phyloP scores from a whole-genome alignment of 2,329 filamentous ascomycete genomes.

The Neonectria sp. region DNA sequence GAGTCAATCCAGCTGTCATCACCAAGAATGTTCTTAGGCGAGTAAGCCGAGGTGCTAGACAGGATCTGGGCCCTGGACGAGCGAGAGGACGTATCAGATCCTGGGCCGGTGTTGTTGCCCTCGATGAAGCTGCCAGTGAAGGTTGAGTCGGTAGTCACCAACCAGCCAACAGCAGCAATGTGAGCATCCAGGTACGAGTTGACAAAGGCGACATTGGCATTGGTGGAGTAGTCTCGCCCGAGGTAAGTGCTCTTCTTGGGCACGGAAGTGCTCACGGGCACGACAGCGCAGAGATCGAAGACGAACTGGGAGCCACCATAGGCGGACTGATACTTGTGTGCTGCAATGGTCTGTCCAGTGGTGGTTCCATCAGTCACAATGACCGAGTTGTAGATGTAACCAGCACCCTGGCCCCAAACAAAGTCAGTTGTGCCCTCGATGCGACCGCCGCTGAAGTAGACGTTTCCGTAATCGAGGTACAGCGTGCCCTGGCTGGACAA shows the following conservation, averaged over 20 bases:
- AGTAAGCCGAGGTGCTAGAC: constrained; percentile 66
- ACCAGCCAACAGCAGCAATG: constrained; percentile 47
- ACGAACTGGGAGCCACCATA: constrained; percentile 57
- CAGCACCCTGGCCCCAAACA: constrained; percentile 42
- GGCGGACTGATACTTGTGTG: constrained; percentile 45
- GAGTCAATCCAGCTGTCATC: constrained; percentile 52
- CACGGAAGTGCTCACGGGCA: constrained; percentile 47
- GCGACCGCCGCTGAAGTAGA: constrained; percentile 41
- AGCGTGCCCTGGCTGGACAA: constrained; percentile 40
- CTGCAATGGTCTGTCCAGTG: constrained; percentile 46
- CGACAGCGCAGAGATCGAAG: constrained; percentile 58
- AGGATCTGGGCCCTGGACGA: constrained; percentile 41
- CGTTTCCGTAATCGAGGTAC: constrained; percentile 42
- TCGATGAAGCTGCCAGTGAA: constrained; percentile 50
- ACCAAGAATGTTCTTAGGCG: constrained; percentile 53
- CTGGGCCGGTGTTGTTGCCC: constrained; percentile 52
- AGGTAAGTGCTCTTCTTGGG: constrained; percentile 46
- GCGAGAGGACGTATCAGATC: constrained; percentile 43
- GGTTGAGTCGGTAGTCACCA: constrained; percentile 40
- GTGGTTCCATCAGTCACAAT: constrained; percentile 34
- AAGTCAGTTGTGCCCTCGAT: constrained; percentile 42
- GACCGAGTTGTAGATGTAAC: constrained; percentile 44
- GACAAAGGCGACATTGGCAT: constrained; percentile 46
- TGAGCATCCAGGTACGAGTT: constrained; percentile 50
- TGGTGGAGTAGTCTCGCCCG: constrained; percentile 46